Evolutionary conservation across 306 rosid species (phyloP).

Genomic region (Acacia acuminata): DNA sequence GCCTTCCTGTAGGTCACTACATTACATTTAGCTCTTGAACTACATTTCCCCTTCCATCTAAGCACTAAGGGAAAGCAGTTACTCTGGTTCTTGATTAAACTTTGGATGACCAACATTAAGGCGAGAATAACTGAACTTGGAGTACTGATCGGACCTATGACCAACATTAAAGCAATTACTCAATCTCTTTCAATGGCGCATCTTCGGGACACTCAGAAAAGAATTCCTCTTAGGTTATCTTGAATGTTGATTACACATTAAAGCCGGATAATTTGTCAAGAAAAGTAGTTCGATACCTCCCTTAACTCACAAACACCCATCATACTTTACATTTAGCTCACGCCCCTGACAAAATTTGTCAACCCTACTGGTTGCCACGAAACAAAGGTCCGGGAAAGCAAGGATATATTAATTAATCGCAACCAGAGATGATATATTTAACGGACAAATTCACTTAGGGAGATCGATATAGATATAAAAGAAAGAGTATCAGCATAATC

Average conservation of each 20-base stretch:
- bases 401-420: neutral
- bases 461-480: neutral
- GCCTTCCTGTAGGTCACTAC: constrained; percentile 63
- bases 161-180: constrained; percentile 57
- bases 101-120: constrained; percentile 63
- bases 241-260: neutral
- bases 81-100: constrained; percentile 49
- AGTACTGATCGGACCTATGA: too few species aligned
- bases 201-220: constrained; percentile 68
- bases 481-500: neutral
- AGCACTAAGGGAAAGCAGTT: constrained; percentile 58
- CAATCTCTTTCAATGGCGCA: constrained; percentile 50
- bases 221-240: constrained; percentile 38
- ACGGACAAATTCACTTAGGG: neutral
- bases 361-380: constrained; percentile 8
- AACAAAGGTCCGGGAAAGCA: neutral
- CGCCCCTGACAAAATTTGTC: neutral
- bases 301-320: neutral
- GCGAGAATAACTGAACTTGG: constrained; percentile 67
- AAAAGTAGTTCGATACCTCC: neutral
- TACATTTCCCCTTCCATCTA: constrained; percentile 64
- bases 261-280: constrained; percentile 2
- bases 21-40: constrained; percentile 56
- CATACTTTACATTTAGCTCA: neutral
- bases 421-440: neutral